A percentile compares a stretch with the other conserved stretches of the same genome.
Conservation (phyloP, 345 rosid genomes). For the Euphorbia tirucalli region DNA sequence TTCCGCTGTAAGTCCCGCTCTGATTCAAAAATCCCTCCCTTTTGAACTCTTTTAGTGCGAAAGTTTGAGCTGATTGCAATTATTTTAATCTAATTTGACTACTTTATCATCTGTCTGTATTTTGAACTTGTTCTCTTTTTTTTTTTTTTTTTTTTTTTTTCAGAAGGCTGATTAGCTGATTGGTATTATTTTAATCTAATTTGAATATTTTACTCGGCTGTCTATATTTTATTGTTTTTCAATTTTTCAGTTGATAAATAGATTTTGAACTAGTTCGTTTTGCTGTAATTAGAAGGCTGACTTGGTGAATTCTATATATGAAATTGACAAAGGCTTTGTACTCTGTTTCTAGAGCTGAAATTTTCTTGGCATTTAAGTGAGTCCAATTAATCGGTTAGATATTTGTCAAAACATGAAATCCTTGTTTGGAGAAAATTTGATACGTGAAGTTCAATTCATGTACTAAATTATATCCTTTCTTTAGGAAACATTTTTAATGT, state of each 20-base stretch:
- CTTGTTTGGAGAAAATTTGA: too few species aligned
- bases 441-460: too few species aligned
- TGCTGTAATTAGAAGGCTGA: background rate
- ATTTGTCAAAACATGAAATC: too few species aligned
- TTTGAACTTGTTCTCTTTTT: background rate
- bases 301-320: too few species aligned
- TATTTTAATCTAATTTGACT: background rate
- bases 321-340: background rate
- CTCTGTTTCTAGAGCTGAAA: background rate
- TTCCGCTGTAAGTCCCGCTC: conserved; percentile 60
- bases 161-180: background rate
- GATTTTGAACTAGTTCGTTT: background rate
- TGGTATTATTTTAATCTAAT: background rate
- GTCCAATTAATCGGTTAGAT: too few species aligned
- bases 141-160: too few species aligned
- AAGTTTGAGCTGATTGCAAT: background rate
- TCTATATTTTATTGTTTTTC: background rate
- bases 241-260: background rate
- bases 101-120: background rate
- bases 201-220: background rate
- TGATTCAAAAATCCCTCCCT: conserved; percentile 28
- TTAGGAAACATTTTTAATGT: too few species aligned
- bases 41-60: too few species aligned
- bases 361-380: too few species aligned
- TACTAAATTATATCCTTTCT: too few species aligned